These are phyloP conservation scores for Coemansia sp. DNA, from an alignment of 192 early-diverging fungal species.

Conservation along the genomic window DNA sequence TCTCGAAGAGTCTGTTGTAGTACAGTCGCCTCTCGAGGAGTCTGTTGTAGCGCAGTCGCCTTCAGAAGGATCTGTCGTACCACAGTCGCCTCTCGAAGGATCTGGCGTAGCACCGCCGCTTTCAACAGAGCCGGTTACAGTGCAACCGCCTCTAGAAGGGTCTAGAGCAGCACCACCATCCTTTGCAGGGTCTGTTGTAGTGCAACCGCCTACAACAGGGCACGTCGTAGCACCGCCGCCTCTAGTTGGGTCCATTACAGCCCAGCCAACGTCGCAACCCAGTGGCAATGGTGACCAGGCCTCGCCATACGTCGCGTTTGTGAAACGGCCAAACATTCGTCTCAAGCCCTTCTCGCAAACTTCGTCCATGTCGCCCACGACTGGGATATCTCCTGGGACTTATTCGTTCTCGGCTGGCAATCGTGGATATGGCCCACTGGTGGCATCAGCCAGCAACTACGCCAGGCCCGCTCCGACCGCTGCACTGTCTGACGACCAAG, in stretches of 20 bases:
- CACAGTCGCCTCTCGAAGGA: background rate
- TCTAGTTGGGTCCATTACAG: background rate
- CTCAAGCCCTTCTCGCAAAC: constrained; percentile 27
- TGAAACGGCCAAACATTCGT: constrained; percentile 29
- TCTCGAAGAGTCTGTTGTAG: background rate
- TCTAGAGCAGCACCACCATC: background rate
- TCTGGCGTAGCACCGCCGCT: background rate
- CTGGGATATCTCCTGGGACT: background rate
- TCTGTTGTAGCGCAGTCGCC: background rate
- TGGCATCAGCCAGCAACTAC: background rate
- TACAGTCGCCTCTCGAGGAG: no score
- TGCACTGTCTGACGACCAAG: constrained; percentile 32
- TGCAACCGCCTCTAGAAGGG: background rate
- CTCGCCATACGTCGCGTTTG: background rate
- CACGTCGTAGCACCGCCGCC: background rate
- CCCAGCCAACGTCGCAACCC: background rate
- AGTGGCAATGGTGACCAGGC: background rate
- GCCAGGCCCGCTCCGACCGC: background rate
- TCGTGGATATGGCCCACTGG: background rate
- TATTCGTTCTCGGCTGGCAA: constrained; percentile 8
- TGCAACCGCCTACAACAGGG: background rate
- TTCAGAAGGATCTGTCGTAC: background rate
- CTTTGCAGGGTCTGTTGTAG: background rate
- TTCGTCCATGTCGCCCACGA: background rate
- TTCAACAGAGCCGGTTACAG: background rate